These are phyloP conservation scores for Styphnolobium japonicum DNA, from an alignment of 306 rosid species.

Conservation along the genomic window DNA sequence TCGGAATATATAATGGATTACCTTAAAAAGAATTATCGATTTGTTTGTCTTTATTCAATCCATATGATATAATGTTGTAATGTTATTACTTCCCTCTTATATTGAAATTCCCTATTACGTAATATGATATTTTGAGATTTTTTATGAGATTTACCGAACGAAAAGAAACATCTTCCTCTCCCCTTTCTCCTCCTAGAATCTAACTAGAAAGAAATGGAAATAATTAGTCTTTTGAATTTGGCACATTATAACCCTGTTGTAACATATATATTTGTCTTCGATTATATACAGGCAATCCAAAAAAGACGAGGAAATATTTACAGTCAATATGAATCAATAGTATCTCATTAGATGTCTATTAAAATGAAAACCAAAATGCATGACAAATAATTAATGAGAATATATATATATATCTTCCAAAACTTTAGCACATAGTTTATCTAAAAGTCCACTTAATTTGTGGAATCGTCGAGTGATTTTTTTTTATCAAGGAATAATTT, in stretches of 20 bases:
- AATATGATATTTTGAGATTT: background rate
- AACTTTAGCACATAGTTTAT: background rate
- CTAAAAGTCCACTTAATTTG: background rate
- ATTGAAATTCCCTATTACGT: background rate
- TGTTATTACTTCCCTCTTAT: background rate
- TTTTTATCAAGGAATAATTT: background rate
- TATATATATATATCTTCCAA: background rate
- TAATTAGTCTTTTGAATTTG: background rate
- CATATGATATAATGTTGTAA: background rate
- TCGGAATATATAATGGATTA: background rate
- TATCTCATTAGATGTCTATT: background rate
- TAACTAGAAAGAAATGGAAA: conserved; percentile 9
- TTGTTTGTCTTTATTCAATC: background rate
- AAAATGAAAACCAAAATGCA: background rate
- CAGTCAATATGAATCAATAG: background rate
- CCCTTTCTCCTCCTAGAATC: background rate
- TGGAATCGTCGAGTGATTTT: background rate
- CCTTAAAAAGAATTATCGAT: background rate
- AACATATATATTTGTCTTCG: background rate
- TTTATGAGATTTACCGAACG: background rate
- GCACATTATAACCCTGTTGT: background rate
- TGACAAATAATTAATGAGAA: background rate
- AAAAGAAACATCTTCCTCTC: background rate
- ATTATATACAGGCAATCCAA: background rate
- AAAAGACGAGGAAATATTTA: background rate